phyloP scores from a whole-genome alignment of 345 rosid species.

The Sisymbrium irio region DNA sequence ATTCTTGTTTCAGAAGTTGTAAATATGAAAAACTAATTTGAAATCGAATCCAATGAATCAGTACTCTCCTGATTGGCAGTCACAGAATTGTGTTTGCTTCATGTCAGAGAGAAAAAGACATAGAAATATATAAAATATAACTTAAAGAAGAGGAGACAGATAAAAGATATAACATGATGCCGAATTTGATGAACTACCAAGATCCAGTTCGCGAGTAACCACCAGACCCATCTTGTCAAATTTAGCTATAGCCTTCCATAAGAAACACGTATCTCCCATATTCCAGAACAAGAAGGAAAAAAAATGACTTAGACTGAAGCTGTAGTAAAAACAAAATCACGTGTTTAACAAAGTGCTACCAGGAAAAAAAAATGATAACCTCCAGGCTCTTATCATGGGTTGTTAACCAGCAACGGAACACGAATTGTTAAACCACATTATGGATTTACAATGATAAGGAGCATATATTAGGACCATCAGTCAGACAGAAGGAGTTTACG shows the following conservation, averaged over 20 bases:
- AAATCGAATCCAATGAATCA: no score
- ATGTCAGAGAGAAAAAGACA: no score
- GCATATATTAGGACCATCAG: conserved; percentile 85
- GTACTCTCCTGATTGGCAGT: no score
- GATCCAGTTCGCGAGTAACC: conserved; percentile 79
- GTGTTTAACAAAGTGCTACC: conserved; percentile 5
- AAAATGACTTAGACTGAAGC: conserved; percentile 3
- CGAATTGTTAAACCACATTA: conserved; percentile 53
- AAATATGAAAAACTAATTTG: no score
- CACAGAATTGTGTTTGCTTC: no score
- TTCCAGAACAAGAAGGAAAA: conserved; percentile 17
- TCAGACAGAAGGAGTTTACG: conserved; percentile 62
- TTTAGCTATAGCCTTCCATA: conserved; percentile 61
- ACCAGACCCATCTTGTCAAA: conserved; percentile 38
- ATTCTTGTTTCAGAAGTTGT: no score
- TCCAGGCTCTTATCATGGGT: conserved; percentile 74
- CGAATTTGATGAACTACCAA: conserved; percentile 47
- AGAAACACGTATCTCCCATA: conserved; percentile 66
- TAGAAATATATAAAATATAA: no score
- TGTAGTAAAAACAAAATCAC: background rate
- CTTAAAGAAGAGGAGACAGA: conserved; percentile 23
- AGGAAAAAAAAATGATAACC: conserved; percentile 39
- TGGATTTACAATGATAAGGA: conserved; percentile 62
- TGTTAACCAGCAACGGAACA: conserved; percentile 65
- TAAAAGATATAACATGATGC: conserved; percentile 39